Evolutionary conservation across 2,329 filamentous ascomycete genomes (phyloP), one percentile per base, ranked within the genome.

Genomic region (Colletotrichum australisinense): DNA sequence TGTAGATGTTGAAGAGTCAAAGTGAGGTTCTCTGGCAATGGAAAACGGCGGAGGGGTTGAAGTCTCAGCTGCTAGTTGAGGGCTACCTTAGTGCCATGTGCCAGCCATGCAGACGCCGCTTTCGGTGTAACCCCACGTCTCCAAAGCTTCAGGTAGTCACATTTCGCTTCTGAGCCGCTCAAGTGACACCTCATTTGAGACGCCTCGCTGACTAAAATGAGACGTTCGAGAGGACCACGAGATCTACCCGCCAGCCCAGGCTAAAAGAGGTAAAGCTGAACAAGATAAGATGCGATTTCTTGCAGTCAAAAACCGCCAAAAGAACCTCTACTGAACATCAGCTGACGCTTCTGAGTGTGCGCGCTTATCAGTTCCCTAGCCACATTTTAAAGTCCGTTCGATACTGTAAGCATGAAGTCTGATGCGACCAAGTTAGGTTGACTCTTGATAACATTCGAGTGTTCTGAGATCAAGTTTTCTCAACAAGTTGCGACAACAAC

Each of bases 91-190:
- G 69, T 66, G 69, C 58, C 52, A 53, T 46, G 58, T 42, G 65
- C 65, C 58, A 63, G 65, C 65, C 64, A 69, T 52, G 53, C 46
- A 19, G 69, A 60, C n/a, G 49, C 69, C 69, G 69, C 32, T 72
- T 69, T 63, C 30, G 42, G 63, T 32, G 35, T 5, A 38, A 56
- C 52, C 49, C 24, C 22, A 56, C 22, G 4, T 16, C 28, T 6
- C 3, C n/a, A 38, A 22, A 38, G 22, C 49, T 19, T 22, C 6
- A 9, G 26, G 19, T 28, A 19, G 22, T 56, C 63, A 65, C 63
- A 42, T 55, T 64, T 49, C 32, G 30, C 19, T 49, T 24, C 32
- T 42, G 63, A 28, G 26, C 1, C 24, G 52, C 30, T 56, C 63
- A 56, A 65, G 22, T 65, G 63, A 65, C 52, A n/a, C 14, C 63